These are phyloP conservation scores for Calocera viscosa DNA, from an alignment of 768 basidiomycete species.

Conservation along the genomic window DNA sequence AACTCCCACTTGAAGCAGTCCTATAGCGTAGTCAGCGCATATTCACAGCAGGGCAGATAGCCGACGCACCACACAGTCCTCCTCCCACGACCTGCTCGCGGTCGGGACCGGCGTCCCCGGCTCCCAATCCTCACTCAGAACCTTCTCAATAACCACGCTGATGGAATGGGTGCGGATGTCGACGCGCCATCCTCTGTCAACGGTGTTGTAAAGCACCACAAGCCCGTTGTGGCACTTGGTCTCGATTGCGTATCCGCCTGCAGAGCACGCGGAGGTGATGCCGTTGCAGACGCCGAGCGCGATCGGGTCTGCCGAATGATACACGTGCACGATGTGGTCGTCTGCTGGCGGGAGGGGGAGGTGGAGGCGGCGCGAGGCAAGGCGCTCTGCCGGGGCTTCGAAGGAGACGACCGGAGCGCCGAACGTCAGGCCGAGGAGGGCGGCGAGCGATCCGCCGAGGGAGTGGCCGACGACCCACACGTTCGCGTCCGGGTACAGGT, in stretches of 20 bases:
- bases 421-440: conserved; percentile 77
- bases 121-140: conserved; percentile 64
- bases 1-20: conserved; percentile 67
- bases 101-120: conserved; percentile 41
- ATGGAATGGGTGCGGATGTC: conserved; percentile 65
- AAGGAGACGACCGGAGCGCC: conserved; percentile 87
- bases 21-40: conserved; percentile 25
- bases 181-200: conserved; percentile 72
- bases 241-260: conserved; percentile 80
- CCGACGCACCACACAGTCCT: conserved; percentile 47
- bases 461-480: conserved; percentile 86
- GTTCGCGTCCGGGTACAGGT: conserved; percentile 76
- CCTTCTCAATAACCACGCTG: conserved; percentile 54
- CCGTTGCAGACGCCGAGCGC: conserved; percentile 76
- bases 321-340: conserved; percentile 73
- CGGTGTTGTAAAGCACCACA: conserved; percentile 73
- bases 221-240: conserved; percentile 79
- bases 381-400: conserved; percentile 76
- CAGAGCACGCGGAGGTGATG: conserved; percentile 59
- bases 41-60: neutral
- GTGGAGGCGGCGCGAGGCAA: conserved; percentile 69
- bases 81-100: conserved; percentile 32
- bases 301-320: conserved; percentile 89
- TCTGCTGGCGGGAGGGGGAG: conserved; percentile 64
- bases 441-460: conserved; percentile 73